Conservation (phyloP, 2,329 filamentous ascomycete species). For the Bipolaris zeicola region DNA sequence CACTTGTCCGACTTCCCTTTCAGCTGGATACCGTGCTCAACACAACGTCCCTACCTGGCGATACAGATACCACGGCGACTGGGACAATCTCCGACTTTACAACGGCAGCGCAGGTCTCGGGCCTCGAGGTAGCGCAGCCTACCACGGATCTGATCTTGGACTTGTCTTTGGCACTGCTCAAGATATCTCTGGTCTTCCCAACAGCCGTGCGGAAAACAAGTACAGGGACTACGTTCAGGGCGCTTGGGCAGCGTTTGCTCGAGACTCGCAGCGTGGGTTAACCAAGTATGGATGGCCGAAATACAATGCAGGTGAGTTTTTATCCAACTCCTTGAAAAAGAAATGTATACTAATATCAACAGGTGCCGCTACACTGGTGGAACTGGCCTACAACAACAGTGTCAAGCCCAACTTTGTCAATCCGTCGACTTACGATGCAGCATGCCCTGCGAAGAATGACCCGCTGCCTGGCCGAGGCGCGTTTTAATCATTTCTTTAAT, state of each 20-base stretch:
- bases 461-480: slow-evolving; percentile 32
- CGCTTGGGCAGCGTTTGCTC: slow-evolving; percentile 44
- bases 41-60: slow-evolving; percentile 44
- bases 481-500: slow-evolving; percentile 18
- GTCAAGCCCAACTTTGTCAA: slow-evolving; percentile 25
- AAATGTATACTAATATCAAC: background rate
- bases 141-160: slow-evolving; percentile 46
- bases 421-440: slow-evolving; percentile 25
- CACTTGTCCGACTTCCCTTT: slow-evolving; percentile 29
- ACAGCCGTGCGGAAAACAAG: slow-evolving; percentile 33
- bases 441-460: slow-evolving; percentile 32
- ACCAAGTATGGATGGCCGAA: slow-evolving; percentile 42
- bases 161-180: slow-evolving; percentile 44
- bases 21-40: slow-evolving; percentile 28
- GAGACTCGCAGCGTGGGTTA: slow-evolving; percentile 38
- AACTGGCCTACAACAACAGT: slow-evolving; percentile 28
- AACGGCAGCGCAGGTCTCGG: slow-evolving; percentile 33
- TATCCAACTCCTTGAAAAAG: background rate
- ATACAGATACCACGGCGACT: slow-evolving; percentile 47
- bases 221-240: slow-evolving; percentile 38
- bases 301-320: slow-evolving; percentile 23
- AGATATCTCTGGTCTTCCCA: slow-evolving; percentile 30
- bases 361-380: slow-evolving; percentile 28
- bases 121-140: slow-evolving; percentile 41
- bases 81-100: slow-evolving; percentile 42